phyloP scores from a whole-genome alignment of 23 red algal species.

The Cyanidiococcus yangmingshanensis region DNA sequence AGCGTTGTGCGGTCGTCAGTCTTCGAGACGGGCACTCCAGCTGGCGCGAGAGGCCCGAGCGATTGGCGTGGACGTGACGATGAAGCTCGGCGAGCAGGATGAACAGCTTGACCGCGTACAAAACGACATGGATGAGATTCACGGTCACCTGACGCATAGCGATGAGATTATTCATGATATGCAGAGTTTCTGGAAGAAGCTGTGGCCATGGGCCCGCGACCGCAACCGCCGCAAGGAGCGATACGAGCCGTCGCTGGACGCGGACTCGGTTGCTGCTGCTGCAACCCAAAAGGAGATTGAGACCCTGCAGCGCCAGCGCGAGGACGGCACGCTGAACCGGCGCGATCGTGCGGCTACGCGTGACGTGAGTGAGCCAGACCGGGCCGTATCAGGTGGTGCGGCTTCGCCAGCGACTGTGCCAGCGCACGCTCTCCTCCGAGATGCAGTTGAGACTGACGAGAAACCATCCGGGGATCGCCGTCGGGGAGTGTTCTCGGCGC shows the following conservation, averaged over 20 bases:
- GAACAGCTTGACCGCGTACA: conserved; percentile 13
- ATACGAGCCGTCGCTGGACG: background rate
- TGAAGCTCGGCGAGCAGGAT: conserved; percentile 3
- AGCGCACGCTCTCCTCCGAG: background rate
- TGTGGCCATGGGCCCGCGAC: conserved; percentile 16
- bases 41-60: conserved; percentile 4
- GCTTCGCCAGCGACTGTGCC: background rate
- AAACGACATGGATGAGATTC: conserved; percentile 14
- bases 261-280: background rate
- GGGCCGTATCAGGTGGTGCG: background rate
- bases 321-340: background rate
- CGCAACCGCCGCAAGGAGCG: background rate
- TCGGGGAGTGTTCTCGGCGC: background rate
- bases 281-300: background rate
- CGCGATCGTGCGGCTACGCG: background rate
- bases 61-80: background rate
- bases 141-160: conserved; percentile 20
- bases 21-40: background rate
- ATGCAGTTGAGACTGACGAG: background rate
- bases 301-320: background rate
- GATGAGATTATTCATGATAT: conserved; percentile 14
- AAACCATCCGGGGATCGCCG: background rate
- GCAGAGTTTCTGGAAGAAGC: conserved; percentile 19
- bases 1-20: background rate
- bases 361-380: background rate